These are phyloP conservation scores for Arxiozyma bovina DNA, from an alignment of 1,139 yeast genomes.

Conservation along the genomic window DNA sequence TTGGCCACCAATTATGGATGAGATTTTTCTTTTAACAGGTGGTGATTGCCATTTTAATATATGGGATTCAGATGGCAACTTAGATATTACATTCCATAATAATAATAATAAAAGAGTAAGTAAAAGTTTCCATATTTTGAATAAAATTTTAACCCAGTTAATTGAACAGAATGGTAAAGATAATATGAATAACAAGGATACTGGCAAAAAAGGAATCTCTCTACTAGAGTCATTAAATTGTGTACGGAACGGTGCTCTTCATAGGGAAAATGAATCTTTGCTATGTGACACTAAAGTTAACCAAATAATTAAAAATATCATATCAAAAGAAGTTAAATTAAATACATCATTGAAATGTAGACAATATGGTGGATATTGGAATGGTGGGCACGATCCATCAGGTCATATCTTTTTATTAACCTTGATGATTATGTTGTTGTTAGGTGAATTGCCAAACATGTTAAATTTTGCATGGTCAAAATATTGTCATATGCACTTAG, in stretches of 20 bases:
- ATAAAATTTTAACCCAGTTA: slow-evolving; percentile 1
- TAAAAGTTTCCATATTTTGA: slow-evolving; percentile 8
- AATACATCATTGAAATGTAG: slow-evolving; percentile 47
- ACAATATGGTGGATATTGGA: slow-evolving; percentile 61
- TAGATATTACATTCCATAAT: slow-evolving; percentile 22
- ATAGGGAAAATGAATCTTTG: background rate
- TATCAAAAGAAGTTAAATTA: background rate
- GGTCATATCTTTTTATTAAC: slow-evolving; percentile 84
- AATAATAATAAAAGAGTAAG: slow-evolving; percentile 13
- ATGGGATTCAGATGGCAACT: slow-evolving; percentile 14
- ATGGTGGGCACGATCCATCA: slow-evolving; percentile 92
- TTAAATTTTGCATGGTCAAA: slow-evolving; percentile 1
- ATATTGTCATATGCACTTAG: background rate
- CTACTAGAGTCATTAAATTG: background rate
- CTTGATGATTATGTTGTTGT: slow-evolving; percentile 59
- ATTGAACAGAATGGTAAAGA: background rate
- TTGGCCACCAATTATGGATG: slow-evolving; percentile 70
- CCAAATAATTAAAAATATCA: background rate
- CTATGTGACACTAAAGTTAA: slow-evolving; percentile 6
- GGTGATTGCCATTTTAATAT: slow-evolving; percentile 50
- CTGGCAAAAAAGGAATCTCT: background rate
- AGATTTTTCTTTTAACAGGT: slow-evolving; percentile 70
- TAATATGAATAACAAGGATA: background rate
- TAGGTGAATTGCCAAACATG: slow-evolving; percentile 45
- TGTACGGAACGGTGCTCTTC: slow-evolving; percentile 6